Conservation (phyloP, 2,329 filamentous ascomycete species). For the Trichoderma hamatum region DNA sequence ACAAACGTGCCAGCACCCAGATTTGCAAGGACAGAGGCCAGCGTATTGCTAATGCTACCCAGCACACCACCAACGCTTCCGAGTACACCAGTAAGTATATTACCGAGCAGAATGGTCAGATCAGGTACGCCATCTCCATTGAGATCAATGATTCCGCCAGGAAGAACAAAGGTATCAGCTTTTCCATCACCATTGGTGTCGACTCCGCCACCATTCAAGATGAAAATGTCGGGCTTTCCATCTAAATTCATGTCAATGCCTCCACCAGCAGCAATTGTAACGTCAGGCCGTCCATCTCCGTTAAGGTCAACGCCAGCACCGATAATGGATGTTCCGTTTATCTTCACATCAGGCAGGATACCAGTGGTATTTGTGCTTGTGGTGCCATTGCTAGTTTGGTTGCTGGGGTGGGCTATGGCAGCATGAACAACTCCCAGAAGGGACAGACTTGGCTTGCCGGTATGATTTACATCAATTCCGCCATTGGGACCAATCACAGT, state of each 20-base stretch:
- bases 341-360: not conserved
- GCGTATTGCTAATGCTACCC: not conserved
- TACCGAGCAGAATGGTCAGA: not conserved
- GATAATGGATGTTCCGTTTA: not conserved
- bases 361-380: not conserved
- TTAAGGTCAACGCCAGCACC: not conserved
- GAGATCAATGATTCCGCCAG: constrained; percentile 1
- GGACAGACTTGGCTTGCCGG: not conserved
- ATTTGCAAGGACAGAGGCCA: not conserved
- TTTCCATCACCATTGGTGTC: not conserved
- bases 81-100: not conserved
- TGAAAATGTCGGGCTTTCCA: constrained; percentile 7
- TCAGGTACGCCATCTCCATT: constrained; percentile 12
- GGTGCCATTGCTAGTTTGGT: not conserved
- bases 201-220: constrained; percentile 4
- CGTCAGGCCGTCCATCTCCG: not conserved
- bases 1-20: not conserved
- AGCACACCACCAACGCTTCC: not conserved
- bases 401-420: not conserved
- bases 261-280: not conserved
- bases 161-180: not conserved
- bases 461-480: not conserved
- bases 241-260: constrained; percentile 3
- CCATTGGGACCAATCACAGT: not conserved
- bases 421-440: not conserved